These are phyloP conservation scores for Botryotinia convoluta DNA, from an alignment of 2,329 filamentous ascomycete genomes.

Conservation along the genomic window DNA sequence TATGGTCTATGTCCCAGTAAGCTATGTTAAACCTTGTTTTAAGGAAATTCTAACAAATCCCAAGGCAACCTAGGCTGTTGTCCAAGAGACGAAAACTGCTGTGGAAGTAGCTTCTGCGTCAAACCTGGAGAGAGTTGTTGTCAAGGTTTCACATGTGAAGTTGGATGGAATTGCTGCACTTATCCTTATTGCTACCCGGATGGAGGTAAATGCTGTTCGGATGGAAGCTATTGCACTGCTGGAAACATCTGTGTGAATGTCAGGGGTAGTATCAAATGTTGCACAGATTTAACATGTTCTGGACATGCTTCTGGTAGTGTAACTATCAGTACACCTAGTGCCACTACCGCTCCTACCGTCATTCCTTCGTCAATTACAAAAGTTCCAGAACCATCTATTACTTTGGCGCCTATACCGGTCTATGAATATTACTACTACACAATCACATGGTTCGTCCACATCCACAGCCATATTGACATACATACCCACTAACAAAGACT, in stretches of 20 bases:
- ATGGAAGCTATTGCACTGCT: background rate
- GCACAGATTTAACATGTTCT: background rate
- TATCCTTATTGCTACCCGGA: background rate
- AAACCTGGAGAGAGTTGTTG: background rate
- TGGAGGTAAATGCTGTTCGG: slow-evolving; percentile 4
- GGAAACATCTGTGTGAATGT: background rate
- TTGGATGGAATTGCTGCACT: slow-evolving; percentile 4
- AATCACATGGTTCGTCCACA: background rate
- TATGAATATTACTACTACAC: slow-evolving; percentile 4
- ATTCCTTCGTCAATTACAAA: background rate
- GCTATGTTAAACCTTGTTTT: background rate
- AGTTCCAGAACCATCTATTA: background rate
- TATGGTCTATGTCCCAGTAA: background rate
- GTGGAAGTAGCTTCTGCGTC: background rate
- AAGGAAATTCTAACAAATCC: background rate
- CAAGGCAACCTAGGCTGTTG: slow-evolving; percentile 1
- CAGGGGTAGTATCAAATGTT: background rate
- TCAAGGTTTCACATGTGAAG: background rate
- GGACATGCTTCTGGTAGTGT: background rate
- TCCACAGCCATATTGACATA: no score
- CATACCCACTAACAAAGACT: background rate
- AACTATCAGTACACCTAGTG: background rate
- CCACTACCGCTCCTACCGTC: background rate
- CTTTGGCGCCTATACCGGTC: background rate
- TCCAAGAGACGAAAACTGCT: background rate